Conservation (phyloP, 2,329 filamentous ascomycete genomes). For the Fusarium subtropicale region DNA sequence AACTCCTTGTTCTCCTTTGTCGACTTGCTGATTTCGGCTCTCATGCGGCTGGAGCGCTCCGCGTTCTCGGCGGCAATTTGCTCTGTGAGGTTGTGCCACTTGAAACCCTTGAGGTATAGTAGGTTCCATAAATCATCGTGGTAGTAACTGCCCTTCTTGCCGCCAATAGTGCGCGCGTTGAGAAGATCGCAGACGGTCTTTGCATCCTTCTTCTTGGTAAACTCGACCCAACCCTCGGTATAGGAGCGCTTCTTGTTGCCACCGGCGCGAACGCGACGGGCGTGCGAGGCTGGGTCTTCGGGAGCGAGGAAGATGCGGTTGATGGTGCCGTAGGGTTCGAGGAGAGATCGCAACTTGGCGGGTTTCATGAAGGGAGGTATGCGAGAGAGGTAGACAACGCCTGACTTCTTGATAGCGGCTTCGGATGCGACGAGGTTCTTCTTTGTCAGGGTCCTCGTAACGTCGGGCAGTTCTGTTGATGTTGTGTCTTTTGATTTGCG, state of each 20-base stretch:
- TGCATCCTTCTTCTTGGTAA: slow-evolving; percentile 78
- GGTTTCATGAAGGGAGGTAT: slow-evolving; percentile 92
- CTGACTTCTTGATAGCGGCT: slow-evolving; percentile 76
- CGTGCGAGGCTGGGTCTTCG: slow-evolving; percentile 75
- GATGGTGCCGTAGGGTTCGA: slow-evolving; percentile 79
- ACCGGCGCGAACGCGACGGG: slow-evolving; percentile 74
- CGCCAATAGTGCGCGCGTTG: slow-evolving; percentile 82
- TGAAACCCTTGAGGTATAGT: slow-evolving; percentile 84
- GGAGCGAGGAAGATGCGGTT: slow-evolving; percentile 84
- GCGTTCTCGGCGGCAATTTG: slow-evolving; percentile 86
- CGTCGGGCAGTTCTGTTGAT: slow-evolving; percentile 57
- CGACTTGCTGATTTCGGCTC: slow-evolving; percentile 80
- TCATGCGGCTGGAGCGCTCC: slow-evolving; percentile 78
- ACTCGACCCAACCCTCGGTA: slow-evolving; percentile 90
- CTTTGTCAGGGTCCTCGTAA: slow-evolving; percentile 68
- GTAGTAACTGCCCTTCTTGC: slow-evolving; percentile 86
- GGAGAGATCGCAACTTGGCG: slow-evolving; percentile 77
- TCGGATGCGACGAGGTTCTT: slow-evolving; percentile 76
- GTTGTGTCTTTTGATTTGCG: slow-evolving; percentile 46
- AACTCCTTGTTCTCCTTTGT: slow-evolving; percentile 86
- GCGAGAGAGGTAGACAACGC: slow-evolving; percentile 85
- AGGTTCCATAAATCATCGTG: slow-evolving; percentile 89
- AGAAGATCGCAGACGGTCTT: slow-evolving; percentile 80
- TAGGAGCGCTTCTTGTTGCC: slow-evolving; percentile 88
- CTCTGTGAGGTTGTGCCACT: slow-evolving; percentile 80